Conservation (phyloP, 768 basidiomycete species). For the Leccinum longicurvipes region DNA sequence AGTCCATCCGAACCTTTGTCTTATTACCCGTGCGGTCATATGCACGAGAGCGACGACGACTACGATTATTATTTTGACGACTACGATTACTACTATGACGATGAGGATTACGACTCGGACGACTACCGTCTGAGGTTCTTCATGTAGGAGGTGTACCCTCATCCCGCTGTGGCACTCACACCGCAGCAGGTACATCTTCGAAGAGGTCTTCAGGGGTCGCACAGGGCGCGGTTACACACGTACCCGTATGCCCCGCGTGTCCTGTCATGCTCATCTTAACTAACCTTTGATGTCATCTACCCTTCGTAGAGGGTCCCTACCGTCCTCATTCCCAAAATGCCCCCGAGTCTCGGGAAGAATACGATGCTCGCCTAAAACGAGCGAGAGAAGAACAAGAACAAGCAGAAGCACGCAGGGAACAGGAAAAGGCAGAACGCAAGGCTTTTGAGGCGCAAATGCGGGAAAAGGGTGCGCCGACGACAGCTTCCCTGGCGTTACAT, state of each 20-base stretch:
- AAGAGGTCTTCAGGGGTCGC: constrained; percentile 41
- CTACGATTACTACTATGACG: constrained; percentile 28
- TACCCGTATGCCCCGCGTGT: constrained; percentile 26
- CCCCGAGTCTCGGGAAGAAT: constrained; percentile 51
- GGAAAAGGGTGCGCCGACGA: constrained; percentile 42
- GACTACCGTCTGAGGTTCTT: constrained; percentile 40
- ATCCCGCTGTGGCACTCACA: constrained; percentile 3
- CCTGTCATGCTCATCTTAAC: constrained; percentile 7
- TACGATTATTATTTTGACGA: constrained; percentile 32
- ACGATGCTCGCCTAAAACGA: constrained; percentile 47
- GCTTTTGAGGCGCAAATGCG: constrained; percentile 43
- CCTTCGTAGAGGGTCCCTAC: constrained; percentile 19
- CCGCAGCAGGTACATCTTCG: constrained; percentile 44
- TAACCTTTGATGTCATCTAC: constrained; percentile 2
- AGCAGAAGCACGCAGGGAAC: constrained; percentile 45
- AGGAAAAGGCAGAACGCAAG: constrained; percentile 48
- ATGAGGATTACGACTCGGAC: constrained; percentile 33
- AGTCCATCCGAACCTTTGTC: constrained; percentile 25
- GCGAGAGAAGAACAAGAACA: constrained; percentile 51
- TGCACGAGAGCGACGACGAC: constrained; percentile 40
- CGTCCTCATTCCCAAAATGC: constrained; percentile 11
- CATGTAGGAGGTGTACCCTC: constrained; percentile 34
- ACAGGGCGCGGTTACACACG: constrained; percentile 25
- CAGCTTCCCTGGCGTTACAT: constrained; percentile 1
- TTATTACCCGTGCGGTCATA: constrained; percentile 9